phyloP scores from a whole-genome alignment of 441 rosid genomes.

The Breynia disticha region DNA sequence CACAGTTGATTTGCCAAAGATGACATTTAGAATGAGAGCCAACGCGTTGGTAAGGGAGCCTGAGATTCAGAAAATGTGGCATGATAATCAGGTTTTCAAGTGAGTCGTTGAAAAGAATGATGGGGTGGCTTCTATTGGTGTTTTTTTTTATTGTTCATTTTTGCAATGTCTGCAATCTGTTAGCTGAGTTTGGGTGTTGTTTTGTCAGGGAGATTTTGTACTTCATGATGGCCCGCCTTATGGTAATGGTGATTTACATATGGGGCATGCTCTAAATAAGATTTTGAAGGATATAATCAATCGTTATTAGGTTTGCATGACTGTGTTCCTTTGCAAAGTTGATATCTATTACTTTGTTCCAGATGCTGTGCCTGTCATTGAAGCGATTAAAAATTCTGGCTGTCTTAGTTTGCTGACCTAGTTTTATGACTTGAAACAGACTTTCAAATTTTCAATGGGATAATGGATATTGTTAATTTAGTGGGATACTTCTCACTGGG shows the following conservation, averaged over 20 bases:
- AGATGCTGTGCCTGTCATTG: too few relatives aligned
- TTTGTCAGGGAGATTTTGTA: slow-evolving; percentile 63
- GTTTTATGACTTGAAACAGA: too few relatives aligned
- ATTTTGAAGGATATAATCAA: slow-evolving; percentile 93
- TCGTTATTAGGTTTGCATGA: slow-evolving; percentile 59
- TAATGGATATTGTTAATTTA: too few relatives aligned
- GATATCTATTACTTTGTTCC: too few relatives aligned
- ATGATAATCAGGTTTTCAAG: slow-evolving; percentile 72
- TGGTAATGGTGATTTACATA: slow-evolving; percentile 90
- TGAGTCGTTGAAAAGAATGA: slow-evolving; percentile 61
- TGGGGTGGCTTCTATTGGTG: slow-evolving; percentile 49
- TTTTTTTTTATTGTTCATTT: slow-evolving; percentile 8
- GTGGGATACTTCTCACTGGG: too few relatives aligned
- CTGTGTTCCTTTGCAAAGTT: background rate
- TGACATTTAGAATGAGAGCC: slow-evolving; percentile 86
- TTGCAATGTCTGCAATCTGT: slow-evolving; percentile 14
- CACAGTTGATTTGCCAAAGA: slow-evolving; percentile 84
- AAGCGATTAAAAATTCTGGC: too few relatives aligned
- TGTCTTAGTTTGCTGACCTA: too few relatives aligned
- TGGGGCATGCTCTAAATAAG: slow-evolving; percentile 97
- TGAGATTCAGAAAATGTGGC: slow-evolving; percentile 88
- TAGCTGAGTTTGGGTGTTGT: slow-evolving; percentile 22
- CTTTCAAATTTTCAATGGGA: too few relatives aligned
- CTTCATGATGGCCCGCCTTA: slow-evolving; percentile 99
- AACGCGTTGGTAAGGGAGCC: slow-evolving; percentile 86